phyloP scores from a whole-genome alignment of 805 yeast genomes.

The Metschnikowia peoriensis region DNA sequence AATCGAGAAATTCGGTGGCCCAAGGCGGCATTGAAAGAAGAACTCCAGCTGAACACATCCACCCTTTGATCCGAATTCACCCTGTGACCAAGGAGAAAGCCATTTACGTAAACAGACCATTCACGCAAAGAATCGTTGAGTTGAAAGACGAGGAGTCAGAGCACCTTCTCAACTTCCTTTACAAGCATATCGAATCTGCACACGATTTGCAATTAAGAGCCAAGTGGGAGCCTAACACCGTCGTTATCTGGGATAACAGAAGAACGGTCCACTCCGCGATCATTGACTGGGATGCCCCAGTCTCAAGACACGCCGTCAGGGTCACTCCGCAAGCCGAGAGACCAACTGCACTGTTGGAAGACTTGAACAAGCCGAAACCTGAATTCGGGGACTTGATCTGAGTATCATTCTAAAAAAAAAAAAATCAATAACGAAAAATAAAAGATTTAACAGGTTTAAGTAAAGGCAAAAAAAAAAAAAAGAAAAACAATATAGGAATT shows the following conservation, averaged over 20 bases:
- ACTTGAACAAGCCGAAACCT: conserved; percentile 30
- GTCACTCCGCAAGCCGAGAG: conserved; percentile 39
- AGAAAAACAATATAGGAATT: not conserved
- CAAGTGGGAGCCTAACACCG: conserved; percentile 36
- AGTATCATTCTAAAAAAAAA: not conserved
- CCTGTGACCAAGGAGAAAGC: conserved; percentile 34
- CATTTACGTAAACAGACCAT: conserved; percentile 32
- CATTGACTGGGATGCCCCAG: conserved; percentile 36
- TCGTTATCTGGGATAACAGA: conserved; percentile 38
- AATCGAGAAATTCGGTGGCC: conserved; percentile 26
- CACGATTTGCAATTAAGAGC: conserved; percentile 39
- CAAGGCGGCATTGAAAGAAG: conserved; percentile 36
- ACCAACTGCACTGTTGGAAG: conserved; percentile 36
- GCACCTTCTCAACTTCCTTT: conserved; percentile 30
- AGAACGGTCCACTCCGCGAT: conserved; percentile 35
- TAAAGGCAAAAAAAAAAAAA: not conserved
- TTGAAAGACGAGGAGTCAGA: conserved; percentile 35
- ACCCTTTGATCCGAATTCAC: conserved; percentile 35
- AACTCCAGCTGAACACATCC: conserved; percentile 32
- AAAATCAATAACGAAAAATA: not conserved
- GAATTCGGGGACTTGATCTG: conserved; percentile 8
- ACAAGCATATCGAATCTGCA: conserved; percentile 30
- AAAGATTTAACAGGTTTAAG: not conserved
- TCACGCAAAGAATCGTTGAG: conserved; percentile 35
- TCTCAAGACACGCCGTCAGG: conserved; percentile 36